Conservation (phyloP, 1,284 basidiomycete genomes). For the Tilletia indica region DNA sequence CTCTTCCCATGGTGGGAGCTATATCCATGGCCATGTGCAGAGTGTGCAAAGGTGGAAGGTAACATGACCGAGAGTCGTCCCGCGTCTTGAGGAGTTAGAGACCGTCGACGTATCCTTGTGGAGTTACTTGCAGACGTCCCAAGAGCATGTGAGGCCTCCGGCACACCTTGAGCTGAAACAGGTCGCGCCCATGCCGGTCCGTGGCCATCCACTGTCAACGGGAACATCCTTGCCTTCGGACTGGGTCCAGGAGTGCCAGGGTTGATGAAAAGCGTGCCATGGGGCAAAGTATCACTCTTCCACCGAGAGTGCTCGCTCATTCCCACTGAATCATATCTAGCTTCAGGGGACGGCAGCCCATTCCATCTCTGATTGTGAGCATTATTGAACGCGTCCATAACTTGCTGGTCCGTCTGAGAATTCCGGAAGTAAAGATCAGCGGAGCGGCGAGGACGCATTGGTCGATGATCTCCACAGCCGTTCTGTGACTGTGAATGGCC, state of each 20-base stretch:
- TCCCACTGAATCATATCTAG: too few relatives aligned
- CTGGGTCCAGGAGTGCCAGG: too few relatives aligned
- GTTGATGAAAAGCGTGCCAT: too few relatives aligned
- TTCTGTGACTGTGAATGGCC: too few relatives aligned
- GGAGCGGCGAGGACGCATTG: neutral
- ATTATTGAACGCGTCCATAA: constrained; percentile 1
- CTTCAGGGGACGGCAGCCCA: neutral
- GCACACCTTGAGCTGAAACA: too few relatives aligned
- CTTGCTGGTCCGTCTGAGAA: neutral
- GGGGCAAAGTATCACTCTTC: neutral
- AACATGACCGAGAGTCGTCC: neutral
- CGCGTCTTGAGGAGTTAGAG: neutral
- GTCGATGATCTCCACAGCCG: neutral
- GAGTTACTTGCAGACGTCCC: neutral
- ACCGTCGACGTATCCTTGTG: neutral
- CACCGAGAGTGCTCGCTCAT: neutral
- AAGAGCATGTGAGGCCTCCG: too few relatives aligned
- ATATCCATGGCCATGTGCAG: neutral
- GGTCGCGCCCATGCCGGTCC: too few relatives aligned
- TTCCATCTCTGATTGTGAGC: neutral
- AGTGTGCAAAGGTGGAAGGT: neutral
- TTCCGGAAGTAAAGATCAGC: neutral
- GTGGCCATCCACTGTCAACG: too few relatives aligned
- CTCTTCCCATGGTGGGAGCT: neutral
- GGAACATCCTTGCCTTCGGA: too few relatives aligned